Evolutionary conservation across 768 basidiomycete species (phyloP), one percentile per base, ranked within the genome.

Genomic region (Leccinum boreale): DNA sequence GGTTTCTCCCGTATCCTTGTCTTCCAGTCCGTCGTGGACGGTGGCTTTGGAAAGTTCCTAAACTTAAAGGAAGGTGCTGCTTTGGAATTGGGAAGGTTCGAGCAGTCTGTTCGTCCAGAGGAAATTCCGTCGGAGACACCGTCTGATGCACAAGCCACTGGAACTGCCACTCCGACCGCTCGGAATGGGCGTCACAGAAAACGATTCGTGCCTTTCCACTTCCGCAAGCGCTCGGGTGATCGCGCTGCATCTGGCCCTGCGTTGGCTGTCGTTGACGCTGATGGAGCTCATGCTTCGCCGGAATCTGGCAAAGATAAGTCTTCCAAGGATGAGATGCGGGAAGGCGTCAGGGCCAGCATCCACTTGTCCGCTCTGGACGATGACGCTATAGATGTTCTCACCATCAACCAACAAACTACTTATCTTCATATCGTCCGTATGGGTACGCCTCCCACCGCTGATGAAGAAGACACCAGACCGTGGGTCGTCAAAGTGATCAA

Each of bases 401-500:
- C 83, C 4, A 79, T 81, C 4, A 98, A 98, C 66, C 90, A 94
- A 59, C 94, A 98, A 70, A 81, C 85, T 33, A 96, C 94, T 0
- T 95, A 94, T 70, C 78, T 97, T 47, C 89, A 94, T 56, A 81
- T 98, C 59, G 84, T 92, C 15, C 81, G 91, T 17, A 78, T 90
- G 59, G 89, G 87, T 0, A 57, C 75, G 9, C 70, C 74, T 39
- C 72, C 78, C 24, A 56, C 71, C 2, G 71, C 71, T 21, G 71
- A 67, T n/a, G 77, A 70, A 33, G 84, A 85, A 36, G 87, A 92
- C 64, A 76, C 77, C 11, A 77, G 90, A 39, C 85, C 91, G 3
- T 98, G 93, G 93, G 86, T 94, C 19, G 91, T 96, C 69, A 91
- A 88, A 68, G 94, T 98, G 39, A 87, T 94, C 57, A 90, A 94